Percentiles rank a stretch among this genome's conserved stretches.
Conservation (phyloP, 75 land plant genomes). For the Gnetum montanum region DNA sequence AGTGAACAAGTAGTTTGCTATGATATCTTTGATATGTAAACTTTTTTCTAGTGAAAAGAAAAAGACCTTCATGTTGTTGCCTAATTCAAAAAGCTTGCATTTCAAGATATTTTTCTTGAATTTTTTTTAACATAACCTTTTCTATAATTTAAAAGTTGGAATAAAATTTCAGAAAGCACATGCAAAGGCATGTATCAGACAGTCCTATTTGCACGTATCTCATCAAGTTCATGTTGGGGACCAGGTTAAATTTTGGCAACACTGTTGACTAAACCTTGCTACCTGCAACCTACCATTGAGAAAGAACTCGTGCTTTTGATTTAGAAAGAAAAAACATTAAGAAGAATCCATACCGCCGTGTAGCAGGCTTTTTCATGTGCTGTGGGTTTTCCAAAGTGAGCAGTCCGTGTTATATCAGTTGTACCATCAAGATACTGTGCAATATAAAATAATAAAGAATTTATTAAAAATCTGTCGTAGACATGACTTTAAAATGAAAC, state of each 20-base stretch:
- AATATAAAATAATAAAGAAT: not conserved
- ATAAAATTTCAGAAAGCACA: no score
- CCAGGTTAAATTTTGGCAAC: not conserved
- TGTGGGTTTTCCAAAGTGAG: slow-evolving; percentile 96
- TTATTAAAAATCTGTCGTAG: not conserved
- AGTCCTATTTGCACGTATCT: no score
- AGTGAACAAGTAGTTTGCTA: no score
- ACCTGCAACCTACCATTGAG: not conserved
- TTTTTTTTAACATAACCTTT: no score
- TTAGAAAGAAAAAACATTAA: not conserved
- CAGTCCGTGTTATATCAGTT: slow-evolving; percentile 94
- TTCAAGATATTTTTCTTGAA: no score
- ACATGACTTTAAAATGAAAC: not conserved
- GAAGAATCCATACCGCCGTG: slow-evolving; percentile 59
- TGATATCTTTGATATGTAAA: no score
- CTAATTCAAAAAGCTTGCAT: no score
- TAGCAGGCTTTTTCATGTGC: slow-evolving; percentile 90
- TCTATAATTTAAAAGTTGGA: no score
- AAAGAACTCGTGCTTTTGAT: not conserved
- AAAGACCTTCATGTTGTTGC: no score
- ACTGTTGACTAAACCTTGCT: not conserved
- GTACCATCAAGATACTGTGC: slow-evolving; percentile 97
- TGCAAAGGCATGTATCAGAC: no score
- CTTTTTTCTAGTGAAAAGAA: no score
- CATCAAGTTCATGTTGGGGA: no score